These are phyloP conservation scores for Phytophthora idaei DNA, from an alignment of 352 stramenopile genomes.

Conservation along the genomic window DNA sequence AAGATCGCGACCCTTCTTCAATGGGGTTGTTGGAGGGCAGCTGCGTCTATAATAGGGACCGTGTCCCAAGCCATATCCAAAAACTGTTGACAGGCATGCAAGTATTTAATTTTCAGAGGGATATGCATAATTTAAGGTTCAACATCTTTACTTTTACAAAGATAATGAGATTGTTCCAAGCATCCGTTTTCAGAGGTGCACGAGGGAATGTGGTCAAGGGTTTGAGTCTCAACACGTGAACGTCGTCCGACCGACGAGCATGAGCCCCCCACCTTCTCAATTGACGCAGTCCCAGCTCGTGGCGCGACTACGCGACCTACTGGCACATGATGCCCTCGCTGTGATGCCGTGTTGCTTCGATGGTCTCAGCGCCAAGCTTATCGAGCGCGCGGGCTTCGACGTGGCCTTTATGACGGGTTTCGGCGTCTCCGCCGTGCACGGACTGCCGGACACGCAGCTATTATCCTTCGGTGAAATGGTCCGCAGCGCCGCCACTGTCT, in stretches of 20 bases:
- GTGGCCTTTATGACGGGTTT: constrained; percentile 95
- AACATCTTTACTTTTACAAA: not conserved
- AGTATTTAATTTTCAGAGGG: not conserved
- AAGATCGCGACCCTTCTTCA: constrained; percentile 35
- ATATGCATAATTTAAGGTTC: not conserved
- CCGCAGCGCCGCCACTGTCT: constrained; percentile 46
- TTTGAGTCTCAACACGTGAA: not conserved
- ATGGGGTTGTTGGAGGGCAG: constrained; percentile 8
- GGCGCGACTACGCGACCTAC: constrained; percentile 51
- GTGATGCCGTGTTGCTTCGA: constrained; percentile 93
- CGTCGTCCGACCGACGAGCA: not conserved
- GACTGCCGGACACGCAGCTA: constrained; percentile 91
- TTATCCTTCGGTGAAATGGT: constrained; percentile 74
- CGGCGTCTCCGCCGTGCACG: constrained; percentile 85
- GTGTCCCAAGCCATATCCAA: not conserved
- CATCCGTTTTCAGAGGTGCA: not conserved
- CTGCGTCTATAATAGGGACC: not conserved
- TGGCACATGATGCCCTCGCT: constrained; percentile 63
- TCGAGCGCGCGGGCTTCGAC: constrained; percentile 88
- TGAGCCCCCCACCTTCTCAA: constrained; percentile 4
- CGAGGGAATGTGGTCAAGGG: not conserved
- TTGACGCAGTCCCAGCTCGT: constrained; percentile 54
- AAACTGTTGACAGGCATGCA: too few relatives aligned
- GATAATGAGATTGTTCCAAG: not conserved
- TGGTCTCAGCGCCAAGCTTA: constrained; percentile 88